Evolutionary conservation across 2,329 filamentous ascomycete species (phyloP).

Genomic region (Claviceps spartinae): DNA sequence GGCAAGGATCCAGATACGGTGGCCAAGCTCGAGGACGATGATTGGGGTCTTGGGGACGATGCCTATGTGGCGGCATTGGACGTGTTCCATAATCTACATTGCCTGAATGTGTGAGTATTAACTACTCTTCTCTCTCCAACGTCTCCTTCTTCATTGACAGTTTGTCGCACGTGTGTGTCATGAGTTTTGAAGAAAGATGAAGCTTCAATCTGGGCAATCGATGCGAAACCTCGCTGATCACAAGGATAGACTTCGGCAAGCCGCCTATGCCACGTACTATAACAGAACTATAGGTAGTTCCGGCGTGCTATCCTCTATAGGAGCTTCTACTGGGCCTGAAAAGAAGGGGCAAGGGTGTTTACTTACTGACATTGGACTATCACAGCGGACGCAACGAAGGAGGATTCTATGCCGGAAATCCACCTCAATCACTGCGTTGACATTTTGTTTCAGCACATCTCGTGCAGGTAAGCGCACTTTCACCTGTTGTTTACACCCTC

Average conservation of each 20-base stretch:
- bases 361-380: too few relatives aligned
- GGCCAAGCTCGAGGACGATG: conserved; percentile 1
- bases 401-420: not conserved
- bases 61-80: not conserved
- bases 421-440: conserved; percentile 1
- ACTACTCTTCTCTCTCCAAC: not conserved
- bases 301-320: too few relatives aligned
- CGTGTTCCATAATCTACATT: not conserved
- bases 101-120: not conserved
- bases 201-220: too few relatives aligned
- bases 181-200: too few relatives aligned
- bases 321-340: too few relatives aligned
- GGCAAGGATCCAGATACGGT: conserved; percentile 2
- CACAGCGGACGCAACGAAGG: not conserved
- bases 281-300: not conserved
- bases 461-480: not conserved
- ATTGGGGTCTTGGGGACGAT: conserved; percentile 2
- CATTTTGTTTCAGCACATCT: conserved; percentile 1
- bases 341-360: too few relatives aligned
- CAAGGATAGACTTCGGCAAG: not conserved
- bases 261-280: not conserved
- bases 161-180: too few relatives aligned
- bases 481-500: too few relatives aligned
- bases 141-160: not conserved
- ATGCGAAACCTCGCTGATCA: too few relatives aligned